Base-by-base conservation (phyloP, 139 green algal genomes). In the Yamagishiella unicocca region DNA sequence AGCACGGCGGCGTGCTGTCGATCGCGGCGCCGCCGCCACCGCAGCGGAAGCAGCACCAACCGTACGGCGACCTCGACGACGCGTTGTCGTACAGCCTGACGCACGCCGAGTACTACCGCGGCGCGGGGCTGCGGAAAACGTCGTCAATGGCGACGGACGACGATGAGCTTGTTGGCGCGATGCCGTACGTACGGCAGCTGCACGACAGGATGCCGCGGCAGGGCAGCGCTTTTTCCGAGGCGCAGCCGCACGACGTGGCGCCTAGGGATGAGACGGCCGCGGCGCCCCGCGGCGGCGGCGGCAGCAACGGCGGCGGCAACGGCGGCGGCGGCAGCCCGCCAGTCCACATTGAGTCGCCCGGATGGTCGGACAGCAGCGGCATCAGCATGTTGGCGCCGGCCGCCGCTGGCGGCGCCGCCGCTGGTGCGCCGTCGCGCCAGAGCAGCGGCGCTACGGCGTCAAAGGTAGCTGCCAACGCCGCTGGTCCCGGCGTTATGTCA, bases 41-140 rank as follows among this genome's bases (percentile, higher is more conserved):
- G n/a, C 42, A 10, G 31, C 31, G n/a, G 4, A 37, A 66, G 64
- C 21, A 40, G 6, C 21, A 4, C 1, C 37, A 9, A 54, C 76
- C 76, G 35, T 73, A 73, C 24, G 54, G 77, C 37, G 37, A 24
- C n/a, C 7, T 62, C n/a, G 80, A 62, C 2, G 80, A 86, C 3
- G 80, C 80, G 0, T 2, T 86, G 43, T 40, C 64, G 62, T 86
- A 78, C 43, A 86, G 80, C n/a, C 43, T 86, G 21, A 33, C 43
- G 19, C 42, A 86, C 42, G 80, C 31, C 2, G 21, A 66, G 31
- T 78, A 78, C 37, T 78, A 58, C 40, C 70, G 70, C 70, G 38
- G 24, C 38, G 70, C 4, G n/a, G 66, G 10, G 33, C 2, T 24
- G 9, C 38, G 38, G 50, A 58, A 58, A 58, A 25, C 14, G n/a